Percentiles rank a stretch among this genome's conserved stretches.
Evolutionary conservation across 441 rosid species (phyloP).

Genomic region (Codiaeum variegatum): DNA sequence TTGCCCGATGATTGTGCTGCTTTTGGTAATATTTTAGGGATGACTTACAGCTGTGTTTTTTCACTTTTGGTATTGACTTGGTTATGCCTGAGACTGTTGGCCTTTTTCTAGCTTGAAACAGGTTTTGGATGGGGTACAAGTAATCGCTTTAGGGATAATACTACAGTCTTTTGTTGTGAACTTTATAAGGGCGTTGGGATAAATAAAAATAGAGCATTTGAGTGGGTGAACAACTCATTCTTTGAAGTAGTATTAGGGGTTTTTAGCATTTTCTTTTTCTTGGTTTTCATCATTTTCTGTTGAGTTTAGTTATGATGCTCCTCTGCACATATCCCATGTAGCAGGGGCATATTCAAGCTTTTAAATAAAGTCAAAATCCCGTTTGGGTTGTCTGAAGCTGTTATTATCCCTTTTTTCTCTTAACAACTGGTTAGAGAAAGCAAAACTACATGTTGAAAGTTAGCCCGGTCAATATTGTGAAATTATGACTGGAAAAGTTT

Average conservation of each 20-base stretch:
- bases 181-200: background rate
- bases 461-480: constrained; percentile 1
- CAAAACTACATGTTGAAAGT: background rate
- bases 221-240: background rate
- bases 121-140: background rate
- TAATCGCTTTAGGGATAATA: background rate
- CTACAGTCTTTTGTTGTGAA: background rate
- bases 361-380: background rate
- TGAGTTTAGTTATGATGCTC: background rate
- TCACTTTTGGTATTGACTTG: background rate
- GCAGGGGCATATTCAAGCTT: background rate
- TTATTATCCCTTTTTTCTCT: background rate
- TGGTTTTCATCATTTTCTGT: background rate
- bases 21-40: background rate
- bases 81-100: background rate
- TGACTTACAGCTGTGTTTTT: background rate
- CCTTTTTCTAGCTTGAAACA: background rate
- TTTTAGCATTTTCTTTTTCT: background rate
- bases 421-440: background rate
- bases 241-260: background rate
- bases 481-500: background rate
- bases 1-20: background rate
- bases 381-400: background rate
- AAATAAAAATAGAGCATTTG: background rate
- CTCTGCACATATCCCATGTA: background rate